A percentile compares a stretch with the other conserved stretches of the same genome.
Evolutionary conservation across 2,329 filamentous ascomycete species (phyloP).

Genomic region (Coleophoma eucalyptorum): DNA sequence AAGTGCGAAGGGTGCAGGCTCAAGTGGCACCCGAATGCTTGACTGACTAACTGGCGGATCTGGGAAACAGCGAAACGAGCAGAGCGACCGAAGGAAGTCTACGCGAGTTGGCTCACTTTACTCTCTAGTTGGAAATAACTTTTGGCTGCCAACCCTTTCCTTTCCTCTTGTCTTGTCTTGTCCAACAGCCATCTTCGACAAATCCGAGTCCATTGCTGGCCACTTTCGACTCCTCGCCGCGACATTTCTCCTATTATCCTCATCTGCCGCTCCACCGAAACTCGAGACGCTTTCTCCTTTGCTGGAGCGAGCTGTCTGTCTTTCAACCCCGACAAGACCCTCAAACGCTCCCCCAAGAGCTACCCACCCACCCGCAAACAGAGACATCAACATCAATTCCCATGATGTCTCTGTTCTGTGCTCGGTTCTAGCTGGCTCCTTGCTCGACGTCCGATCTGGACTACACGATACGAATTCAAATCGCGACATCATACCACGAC

Average conservation of each 20-base stretch:
- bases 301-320: background rate
- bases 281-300: background rate
- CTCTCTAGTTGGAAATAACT: no score
- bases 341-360: background rate
- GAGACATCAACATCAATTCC: constrained; percentile 4
- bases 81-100: no score
- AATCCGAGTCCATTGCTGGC: background rate
- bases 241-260: background rate
- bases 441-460: background rate
- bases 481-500: background rate
- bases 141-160: background rate
- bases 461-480: background rate
- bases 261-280: background rate
- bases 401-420: constrained; percentile 7
- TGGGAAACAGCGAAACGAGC: no score
- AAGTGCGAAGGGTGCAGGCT: background rate
- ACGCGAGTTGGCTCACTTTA: no score
- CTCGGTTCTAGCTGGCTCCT: constrained; percentile 1
- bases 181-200: background rate
- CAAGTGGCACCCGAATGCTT: background rate
- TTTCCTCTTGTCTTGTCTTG: no score
- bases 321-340: background rate
- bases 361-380: background rate
- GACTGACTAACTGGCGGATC: background rate
- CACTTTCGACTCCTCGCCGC: background rate